Conservation (phyloP, 225 moss, liverwort and hornwort genomes). For the Sphagnum tenellum region DNA sequence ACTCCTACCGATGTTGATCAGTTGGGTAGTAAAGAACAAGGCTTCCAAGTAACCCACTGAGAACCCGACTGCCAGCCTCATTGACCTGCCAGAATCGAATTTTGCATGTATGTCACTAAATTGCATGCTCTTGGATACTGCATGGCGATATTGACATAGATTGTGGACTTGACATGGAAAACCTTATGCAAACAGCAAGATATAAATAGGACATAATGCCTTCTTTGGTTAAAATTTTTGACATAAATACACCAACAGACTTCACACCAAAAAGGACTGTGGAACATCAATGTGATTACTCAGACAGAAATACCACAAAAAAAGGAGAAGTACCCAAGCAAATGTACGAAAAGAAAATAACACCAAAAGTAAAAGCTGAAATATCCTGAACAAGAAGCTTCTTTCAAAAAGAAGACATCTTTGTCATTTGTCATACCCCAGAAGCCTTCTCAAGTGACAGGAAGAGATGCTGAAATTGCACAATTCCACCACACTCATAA, state of each 20-base stretch:
- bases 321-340: too few species aligned
- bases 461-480: too few species aligned
- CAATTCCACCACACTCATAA: not conserved
- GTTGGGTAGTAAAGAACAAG: constrained; percentile 80
- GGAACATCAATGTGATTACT: not conserved
- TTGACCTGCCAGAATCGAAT: constrained; percentile 55
- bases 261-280: not conserved
- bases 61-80: constrained; percentile 89
- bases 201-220: too few species aligned
- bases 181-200: not conserved
- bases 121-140: too few species aligned
- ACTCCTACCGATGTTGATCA: constrained; percentile 84
- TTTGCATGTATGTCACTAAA: too few species aligned
- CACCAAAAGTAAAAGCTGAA: not conserved
- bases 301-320: too few species aligned
- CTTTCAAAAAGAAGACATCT: too few species aligned
- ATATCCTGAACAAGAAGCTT: not conserved
- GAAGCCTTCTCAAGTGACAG: too few species aligned
- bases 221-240: too few species aligned
- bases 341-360: not conserved
- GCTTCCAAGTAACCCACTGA: constrained; percentile 78
- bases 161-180: too few species aligned
- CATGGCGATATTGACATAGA: too few species aligned
- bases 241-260: not conserved
- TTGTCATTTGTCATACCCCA: too few species aligned